phyloP scores from a whole-genome alignment of 2,329 filamentous ascomycete species.

The Colletotrichum caudatum region DNA sequence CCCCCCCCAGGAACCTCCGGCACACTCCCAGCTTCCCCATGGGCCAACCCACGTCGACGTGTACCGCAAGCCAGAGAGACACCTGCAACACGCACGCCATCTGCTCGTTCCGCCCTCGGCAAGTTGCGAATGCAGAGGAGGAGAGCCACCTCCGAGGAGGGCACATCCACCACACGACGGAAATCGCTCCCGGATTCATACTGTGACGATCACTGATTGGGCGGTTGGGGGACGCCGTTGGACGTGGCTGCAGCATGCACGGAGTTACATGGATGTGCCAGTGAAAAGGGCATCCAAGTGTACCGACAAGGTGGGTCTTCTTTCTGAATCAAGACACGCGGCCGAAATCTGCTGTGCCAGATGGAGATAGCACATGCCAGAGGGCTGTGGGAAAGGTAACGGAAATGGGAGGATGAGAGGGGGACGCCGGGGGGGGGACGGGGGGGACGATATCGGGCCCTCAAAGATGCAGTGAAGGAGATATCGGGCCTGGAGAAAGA shows the following conservation, averaged over 20 bases:
- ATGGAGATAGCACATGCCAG: neutral
- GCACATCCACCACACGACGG: neutral
- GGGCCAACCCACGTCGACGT: neutral
- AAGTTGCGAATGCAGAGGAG: neutral
- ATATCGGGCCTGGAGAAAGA: neutral
- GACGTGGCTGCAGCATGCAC: slow-evolving; percentile 5
- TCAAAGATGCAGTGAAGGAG: slow-evolving; percentile 5
- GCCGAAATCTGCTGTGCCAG: neutral
- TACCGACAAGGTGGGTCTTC: slow-evolving; percentile 2
- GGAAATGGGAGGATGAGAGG: neutral
- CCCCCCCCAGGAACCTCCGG: too few species aligned
- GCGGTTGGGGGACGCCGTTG: neutral
- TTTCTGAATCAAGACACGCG: slow-evolving; percentile 1
- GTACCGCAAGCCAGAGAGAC: slow-evolving; percentile 4
- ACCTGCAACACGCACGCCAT: neutral
- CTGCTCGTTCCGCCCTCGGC: neutral
- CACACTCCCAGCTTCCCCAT: neutral
- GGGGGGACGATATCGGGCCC: too few species aligned
- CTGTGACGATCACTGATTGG: neutral
- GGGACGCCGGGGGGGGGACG: neutral
- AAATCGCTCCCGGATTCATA: neutral
- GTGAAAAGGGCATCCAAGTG: neutral
- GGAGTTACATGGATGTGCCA: neutral
- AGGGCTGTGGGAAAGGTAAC: neutral
- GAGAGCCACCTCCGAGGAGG: too few species aligned